Base-by-base conservation (phyloP, 2,329 filamentous ascomycete genomes). In the Hypoxylon sp. region DNA sequence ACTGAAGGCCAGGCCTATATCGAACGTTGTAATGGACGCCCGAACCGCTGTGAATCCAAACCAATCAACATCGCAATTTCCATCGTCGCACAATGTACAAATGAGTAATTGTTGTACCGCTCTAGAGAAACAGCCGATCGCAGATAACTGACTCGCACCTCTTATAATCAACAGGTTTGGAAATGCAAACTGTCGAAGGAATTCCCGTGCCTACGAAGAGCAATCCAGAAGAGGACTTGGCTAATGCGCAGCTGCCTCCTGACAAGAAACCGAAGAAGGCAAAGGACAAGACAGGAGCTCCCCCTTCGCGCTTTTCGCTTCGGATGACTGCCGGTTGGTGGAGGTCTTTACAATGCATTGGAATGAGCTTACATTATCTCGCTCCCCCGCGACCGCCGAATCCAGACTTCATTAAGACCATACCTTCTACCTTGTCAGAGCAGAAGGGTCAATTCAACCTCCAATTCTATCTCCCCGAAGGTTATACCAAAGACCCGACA, bases 361-460 rank as follows among this genome's bases (percentile, higher is more conserved):
- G 90, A 75, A 92, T 92, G 90, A 82, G 86, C 66, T 81, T 93
- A 42, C 91, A 93, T 77, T 86, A 85, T 61, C 80, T 90, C 66
- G 86, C 90, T 0, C 81, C 84, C 46, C 89, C 90, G 6, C 83
- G 85, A 55, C 89, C 90, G 5, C 88, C 89, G 1, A 82, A 81
- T 33, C 89, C 90, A 1, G 80, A 84, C 31, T 93, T 93, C 79
- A 83, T 83, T 51, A 85, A 84, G 49, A 82, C 82, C 17, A 85
- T 92, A 33, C 78, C 83, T 27, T 85, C 84, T 6, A 81, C 80
- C 8, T 70, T 82, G n/a, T 76, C 78, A 10, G 66, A 63, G 6
- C 64, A 62, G 5, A 76, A 77, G 58, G 79, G 78, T 14, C 65
- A 74, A 2, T 81, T 85, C 59, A 77, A 75, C 8, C 72, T 85